Conservation (phyloP, 805 yeast species). For the Lachancea mirantina region DNA sequence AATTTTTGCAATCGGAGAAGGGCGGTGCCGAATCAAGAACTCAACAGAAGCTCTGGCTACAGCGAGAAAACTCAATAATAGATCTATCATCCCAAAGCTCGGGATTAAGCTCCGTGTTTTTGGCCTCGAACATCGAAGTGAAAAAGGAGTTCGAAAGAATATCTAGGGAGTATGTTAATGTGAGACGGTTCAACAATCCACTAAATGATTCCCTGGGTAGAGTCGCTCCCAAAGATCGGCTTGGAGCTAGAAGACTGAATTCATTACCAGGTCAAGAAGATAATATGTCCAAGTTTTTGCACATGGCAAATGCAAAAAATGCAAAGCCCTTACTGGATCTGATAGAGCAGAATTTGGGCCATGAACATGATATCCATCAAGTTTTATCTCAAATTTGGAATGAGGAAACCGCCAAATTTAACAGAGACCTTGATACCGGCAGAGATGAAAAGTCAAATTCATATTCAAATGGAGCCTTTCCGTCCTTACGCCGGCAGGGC, state of each 20-base stretch:
- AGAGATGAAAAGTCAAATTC: constrained; percentile 1
- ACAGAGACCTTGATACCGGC: constrained; percentile 19
- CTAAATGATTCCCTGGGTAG: constrained; percentile 55
- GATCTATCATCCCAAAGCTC: constrained; percentile 38
- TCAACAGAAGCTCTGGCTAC: constrained; percentile 79
- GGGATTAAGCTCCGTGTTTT: constrained; percentile 24
- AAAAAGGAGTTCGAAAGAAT: constrained; percentile 74
- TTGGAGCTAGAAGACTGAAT: constrained; percentile 11
- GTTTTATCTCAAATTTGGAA: constrained; percentile 26
- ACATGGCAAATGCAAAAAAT: constrained; percentile 2
- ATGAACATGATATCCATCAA: constrained; percentile 20
- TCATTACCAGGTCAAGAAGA: constrained; percentile 3
- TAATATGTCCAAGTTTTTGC: constrained; percentile 5
- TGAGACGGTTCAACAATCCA: constrained; percentile 66
- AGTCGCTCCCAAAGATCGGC: constrained; percentile 18
- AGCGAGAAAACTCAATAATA: constrained; percentile 63
- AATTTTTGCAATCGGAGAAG: constrained; percentile 34
- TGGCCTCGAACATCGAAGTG: constrained; percentile 47
- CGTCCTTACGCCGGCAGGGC: constrained; percentile 4
- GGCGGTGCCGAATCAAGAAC: constrained; percentile 56
- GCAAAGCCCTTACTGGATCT: constrained; percentile 6
- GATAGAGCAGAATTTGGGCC: constrained; percentile 2
- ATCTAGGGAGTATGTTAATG: constrained; percentile 64
- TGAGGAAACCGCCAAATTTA: constrained; percentile 23
- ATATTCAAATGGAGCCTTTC: background rate